Evolutionary conservation across 164 flowering plant genomes (phyloP).

Genomic region (Liriodendron chinense): DNA sequence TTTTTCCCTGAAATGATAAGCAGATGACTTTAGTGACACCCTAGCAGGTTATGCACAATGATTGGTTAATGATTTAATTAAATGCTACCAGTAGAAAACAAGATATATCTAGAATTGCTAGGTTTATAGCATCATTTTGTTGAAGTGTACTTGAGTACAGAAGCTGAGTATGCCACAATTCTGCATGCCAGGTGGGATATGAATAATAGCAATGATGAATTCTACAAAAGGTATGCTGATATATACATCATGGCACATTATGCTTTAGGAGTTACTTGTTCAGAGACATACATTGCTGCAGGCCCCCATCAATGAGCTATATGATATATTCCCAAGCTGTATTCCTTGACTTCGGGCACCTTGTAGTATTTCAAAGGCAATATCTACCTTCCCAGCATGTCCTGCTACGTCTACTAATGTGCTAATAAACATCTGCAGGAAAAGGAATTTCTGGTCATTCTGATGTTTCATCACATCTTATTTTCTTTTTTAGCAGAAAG

Average conservation of each 20-base stretch:
- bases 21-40: conserved; percentile 3
- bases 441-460: neutral
- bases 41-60: neutral
- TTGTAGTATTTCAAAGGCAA: conserved; percentile 65
- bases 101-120: neutral
- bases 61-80: neutral
- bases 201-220: neutral
- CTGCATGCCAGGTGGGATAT: neutral
- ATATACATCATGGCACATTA: neutral
- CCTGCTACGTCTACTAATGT: conserved; percentile 91
- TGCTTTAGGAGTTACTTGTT: neutral
- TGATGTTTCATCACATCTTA: too few relatives aligned
- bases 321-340: conserved; percentile 61
- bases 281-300: conserved; percentile 77
- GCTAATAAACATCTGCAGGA: conserved; percentile 84
- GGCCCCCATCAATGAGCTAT: conserved; percentile 97
- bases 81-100: neutral
- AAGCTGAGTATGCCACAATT: neutral
- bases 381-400: conserved; percentile 83
- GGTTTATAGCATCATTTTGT: neutral
- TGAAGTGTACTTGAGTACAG: neutral
- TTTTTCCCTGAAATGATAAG: conserved; percentile 55
- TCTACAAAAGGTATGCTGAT: neutral
- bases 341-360: conserved; percentile 54
- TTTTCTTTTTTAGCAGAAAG: too few relatives aligned